A percentile compares a stretch with the other conserved stretches of the same genome.
Conservation (phyloP, 2,329 filamentous ascomycete genomes). For the Colletotrichum spinosum region DNA sequence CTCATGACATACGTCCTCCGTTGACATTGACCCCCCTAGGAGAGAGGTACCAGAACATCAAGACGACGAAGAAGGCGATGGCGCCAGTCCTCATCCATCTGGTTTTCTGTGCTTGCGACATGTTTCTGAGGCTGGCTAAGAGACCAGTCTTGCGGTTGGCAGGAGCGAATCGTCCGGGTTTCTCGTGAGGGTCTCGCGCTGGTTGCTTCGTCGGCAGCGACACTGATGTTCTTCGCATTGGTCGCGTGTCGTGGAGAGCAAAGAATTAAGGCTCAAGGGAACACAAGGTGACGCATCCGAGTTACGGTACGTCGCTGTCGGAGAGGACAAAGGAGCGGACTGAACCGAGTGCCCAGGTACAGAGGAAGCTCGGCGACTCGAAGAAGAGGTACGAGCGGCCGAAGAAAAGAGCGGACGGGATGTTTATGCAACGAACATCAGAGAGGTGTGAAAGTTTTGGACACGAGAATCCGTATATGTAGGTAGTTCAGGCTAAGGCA, state of each 20-base stretch:
- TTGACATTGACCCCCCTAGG: slow-evolving; percentile 67
- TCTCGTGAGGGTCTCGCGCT: slow-evolving; percentile 73
- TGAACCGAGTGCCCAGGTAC: slow-evolving; percentile 25
- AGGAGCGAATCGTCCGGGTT: slow-evolving; percentile 69
- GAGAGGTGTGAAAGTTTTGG: slow-evolving; percentile 7
- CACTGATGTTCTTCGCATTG: slow-evolving; percentile 74
- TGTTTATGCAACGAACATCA: slow-evolving; percentile 13
- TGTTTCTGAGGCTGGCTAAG: slow-evolving; percentile 57
- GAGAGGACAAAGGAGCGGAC: slow-evolving; percentile 33
- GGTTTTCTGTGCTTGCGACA: slow-evolving; percentile 73
- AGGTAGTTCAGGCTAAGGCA: not conserved
- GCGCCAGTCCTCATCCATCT: slow-evolving; percentile 75
- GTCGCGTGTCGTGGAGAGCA: slow-evolving; percentile 31
- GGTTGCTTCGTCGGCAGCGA: slow-evolving; percentile 72
- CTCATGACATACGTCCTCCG: slow-evolving; percentile 50
- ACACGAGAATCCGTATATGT: slow-evolving; percentile 30
- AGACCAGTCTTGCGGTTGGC: slow-evolving; percentile 59
- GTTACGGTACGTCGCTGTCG: slow-evolving; percentile 15
- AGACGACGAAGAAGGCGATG: slow-evolving; percentile 69
- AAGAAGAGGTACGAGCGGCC: slow-evolving; percentile 34
- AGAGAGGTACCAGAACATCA: slow-evolving; percentile 73
- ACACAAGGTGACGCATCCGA: slow-evolving; percentile 39
- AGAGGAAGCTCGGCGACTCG: slow-evolving; percentile 26
- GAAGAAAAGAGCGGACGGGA: slow-evolving; percentile 31
- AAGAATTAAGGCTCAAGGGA: slow-evolving; percentile 20